phyloP scores from a whole-genome alignment of 108 stramenopile genomes.

The Nitzschia putrida region DNA sequence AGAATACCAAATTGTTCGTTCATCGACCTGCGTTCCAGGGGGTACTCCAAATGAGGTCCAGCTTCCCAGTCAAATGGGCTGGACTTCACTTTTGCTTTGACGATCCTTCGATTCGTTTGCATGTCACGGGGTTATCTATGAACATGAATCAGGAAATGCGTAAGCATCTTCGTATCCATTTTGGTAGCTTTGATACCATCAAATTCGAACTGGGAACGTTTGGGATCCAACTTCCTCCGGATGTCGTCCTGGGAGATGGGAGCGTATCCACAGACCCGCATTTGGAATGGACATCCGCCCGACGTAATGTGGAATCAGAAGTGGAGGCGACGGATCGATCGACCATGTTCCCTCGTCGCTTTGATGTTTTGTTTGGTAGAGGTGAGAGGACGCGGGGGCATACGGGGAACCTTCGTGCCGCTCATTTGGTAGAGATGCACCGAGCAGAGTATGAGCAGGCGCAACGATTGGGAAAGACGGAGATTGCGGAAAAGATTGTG shows the following conservation, averaged over 20 bases:
- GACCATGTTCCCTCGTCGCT: background rate
- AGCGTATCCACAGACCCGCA: background rate
- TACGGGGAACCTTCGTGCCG: conserved; percentile 3
- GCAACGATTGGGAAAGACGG: conserved; percentile 22
- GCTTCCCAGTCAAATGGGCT: conserved; percentile 7
- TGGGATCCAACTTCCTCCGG: conserved; percentile 11
- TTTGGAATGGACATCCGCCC: background rate
- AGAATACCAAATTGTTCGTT: background rate
- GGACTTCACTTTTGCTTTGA: conserved; percentile 22
- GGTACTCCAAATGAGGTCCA: background rate
- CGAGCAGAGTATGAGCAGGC: background rate
- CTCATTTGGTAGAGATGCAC: conserved; percentile 1
- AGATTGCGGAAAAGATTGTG: conserved; percentile 24
- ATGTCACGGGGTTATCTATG: background rate
- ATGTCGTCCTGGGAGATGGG: background rate
- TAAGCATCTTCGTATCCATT: background rate
- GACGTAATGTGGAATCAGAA: background rate
- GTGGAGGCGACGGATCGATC: background rate
- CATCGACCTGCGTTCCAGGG: conserved; percentile 1
- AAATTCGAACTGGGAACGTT: conserved; percentile 20
- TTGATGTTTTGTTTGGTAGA: background rate
- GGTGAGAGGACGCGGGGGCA: background rate
- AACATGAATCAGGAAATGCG: conserved; percentile 1
- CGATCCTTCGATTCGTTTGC: conserved; percentile 1
- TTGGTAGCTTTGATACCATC: background rate